A percentile compares a stretch with the other conserved stretches of the same genome.
Evolutionary conservation across 306 rosid genomes (phyloP).

Genomic region (Inga leiocalycina): DNA sequence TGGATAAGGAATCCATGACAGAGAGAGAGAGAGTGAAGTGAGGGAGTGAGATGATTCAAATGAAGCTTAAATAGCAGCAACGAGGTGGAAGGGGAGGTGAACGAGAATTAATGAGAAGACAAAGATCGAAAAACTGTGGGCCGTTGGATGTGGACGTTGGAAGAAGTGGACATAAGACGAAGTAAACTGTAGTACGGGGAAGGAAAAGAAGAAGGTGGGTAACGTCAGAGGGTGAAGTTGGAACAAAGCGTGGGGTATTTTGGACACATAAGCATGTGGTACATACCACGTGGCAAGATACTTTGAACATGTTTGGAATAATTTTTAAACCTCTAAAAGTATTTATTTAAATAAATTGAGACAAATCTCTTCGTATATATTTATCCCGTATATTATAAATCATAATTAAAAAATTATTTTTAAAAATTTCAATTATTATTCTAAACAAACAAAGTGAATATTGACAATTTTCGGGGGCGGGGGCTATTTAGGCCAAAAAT

Average conservation of each 20-base stretch:
- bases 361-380: no score
- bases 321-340: no score
- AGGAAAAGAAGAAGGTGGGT: neutral
- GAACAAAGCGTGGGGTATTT: neutral
- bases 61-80: conserved; percentile 25
- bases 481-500: neutral
- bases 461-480: neutral
- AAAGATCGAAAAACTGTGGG: neutral
- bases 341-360: no score
- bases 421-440: no score
- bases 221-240: neutral
- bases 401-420: no score
- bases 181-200: neutral
- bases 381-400: no score
- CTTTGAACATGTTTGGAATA: no score
- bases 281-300: neutral
- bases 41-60: neutral
- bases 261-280: conserved; percentile 27
- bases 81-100: neutral
- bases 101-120: neutral
- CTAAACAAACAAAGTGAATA: no score
- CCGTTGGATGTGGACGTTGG: neutral
- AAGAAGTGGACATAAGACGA: neutral
- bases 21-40: neutral
- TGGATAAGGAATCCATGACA: conserved; percentile 30